Evolutionary conservation across 2,329 filamentous ascomycete species (phyloP), one percentile per base, ranked within the genome.

Genomic region (Clarireedia paspali): DNA sequence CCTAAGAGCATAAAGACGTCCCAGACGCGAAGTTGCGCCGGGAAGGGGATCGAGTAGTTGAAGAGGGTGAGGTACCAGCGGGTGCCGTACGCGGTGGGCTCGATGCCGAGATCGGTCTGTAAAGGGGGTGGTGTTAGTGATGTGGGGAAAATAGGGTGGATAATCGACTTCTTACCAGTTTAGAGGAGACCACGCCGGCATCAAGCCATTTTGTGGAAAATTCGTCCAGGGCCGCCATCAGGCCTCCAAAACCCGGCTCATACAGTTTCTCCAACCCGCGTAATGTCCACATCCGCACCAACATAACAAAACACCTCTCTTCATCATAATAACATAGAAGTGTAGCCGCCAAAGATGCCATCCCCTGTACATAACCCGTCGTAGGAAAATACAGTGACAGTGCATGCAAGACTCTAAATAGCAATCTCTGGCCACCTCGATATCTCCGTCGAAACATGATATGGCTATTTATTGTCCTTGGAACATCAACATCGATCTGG

Each of bases 21-120:
- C 94, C 94, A 99, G 15, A 99, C 88, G 49, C 94, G 87, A 38
- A 99, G 83, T 71, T 97, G 94, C 3, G 92, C 91, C 0, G 89
- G 81, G 66, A 97, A 99, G 0, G 94, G 94, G 51, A 99, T 89
- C 15, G 90, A 95, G 67, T 97, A 87, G 72, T 97, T 97, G 79
- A 99, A 99, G 7, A 99, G 77, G 2, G 94, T 99, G 51, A 99
- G 78, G 69, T 99, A 99, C 94, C 94, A 99, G 52, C 91, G 81
- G 4, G 92, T 97, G 34, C 91, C 94, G 68, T 96, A 99, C n/a
- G 91, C 86, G 2, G 91, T 96, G 17, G 89, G 84, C 44, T 89
- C 84, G 63, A 99, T 94, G 60, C 80, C 79, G 30, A 96, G 79
- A 59, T 91, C 87, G 48, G 79, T 80, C 87, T 90, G 62, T 54